A percentile compares a stretch with the other conserved stretches of the same genome.
Evolutionary conservation across 1,284 basidiomycete genomes (phyloP).

Genomic region (Agaricales sp.): DNA sequence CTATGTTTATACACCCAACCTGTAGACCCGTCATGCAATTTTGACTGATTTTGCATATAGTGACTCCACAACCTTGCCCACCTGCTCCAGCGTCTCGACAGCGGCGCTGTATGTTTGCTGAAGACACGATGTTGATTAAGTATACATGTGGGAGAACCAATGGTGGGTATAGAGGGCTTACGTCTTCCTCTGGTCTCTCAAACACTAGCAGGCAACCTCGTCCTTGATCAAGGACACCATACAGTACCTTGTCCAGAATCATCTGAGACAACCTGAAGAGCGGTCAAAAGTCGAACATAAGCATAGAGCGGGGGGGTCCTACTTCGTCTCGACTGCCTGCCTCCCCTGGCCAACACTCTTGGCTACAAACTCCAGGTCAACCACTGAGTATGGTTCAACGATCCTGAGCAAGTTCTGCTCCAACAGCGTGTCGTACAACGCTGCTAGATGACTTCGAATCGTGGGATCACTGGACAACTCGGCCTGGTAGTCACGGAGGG

Average conservation of each 20-base stretch:
- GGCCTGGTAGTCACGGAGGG: conserved; percentile 75
- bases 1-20: no score
- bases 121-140: conserved; percentile 1
- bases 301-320: conserved; percentile 17
- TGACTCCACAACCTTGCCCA: conserved; percentile 86
- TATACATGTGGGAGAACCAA: background rate
- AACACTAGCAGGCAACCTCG: conserved; percentile 88
- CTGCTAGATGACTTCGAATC: conserved; percentile 87
- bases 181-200: conserved; percentile 77
- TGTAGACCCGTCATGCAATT: no score
- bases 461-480: conserved; percentile 91
- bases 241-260: conserved; percentile 94
- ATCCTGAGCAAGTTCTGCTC: conserved; percentile 93
- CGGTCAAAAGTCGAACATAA: conserved; percentile 1
- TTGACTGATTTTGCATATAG: conserved; percentile 70
- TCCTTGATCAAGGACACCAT: conserved; percentile 93
- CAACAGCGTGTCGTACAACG: conserved; percentile 89
- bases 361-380: conserved; percentile 88
- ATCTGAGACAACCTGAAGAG: conserved; percentile 79
- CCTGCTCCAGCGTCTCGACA: conserved; percentile 83
- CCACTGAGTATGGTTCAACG: conserved; percentile 90
- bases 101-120: conserved; percentile 83
- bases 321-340: conserved; percentile 94
- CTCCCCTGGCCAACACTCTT: conserved; percentile 83
- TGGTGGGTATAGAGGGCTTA: conserved; percentile 25